These are phyloP conservation scores for Solanum neorickii DNA, from an alignment of 257 asterid genomes.

Conservation along the genomic window DNA sequence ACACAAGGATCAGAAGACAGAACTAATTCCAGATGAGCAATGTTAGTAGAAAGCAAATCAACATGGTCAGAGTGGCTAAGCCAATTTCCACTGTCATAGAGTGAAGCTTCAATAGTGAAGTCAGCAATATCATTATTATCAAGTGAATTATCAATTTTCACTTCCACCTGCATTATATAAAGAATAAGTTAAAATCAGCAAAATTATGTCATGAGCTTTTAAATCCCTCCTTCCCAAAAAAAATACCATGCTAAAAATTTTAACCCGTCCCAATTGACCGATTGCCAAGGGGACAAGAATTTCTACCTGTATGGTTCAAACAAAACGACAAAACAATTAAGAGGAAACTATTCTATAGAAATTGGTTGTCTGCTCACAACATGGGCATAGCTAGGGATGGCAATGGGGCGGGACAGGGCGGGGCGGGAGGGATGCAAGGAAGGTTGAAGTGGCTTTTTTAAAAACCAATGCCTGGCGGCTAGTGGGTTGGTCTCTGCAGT, in stretches of 20 bases:
- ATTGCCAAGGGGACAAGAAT: neutral
- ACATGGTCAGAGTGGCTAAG: conserved; percentile 20
- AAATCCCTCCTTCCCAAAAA: neutral
- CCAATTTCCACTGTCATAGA: conserved; percentile 57
- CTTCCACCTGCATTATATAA: conserved; percentile 64
- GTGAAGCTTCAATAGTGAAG: conserved; percentile 71
- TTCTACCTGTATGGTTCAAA: neutral
- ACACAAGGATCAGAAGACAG: conserved; percentile 40
- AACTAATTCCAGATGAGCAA: conserved; percentile 40
- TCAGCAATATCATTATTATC: conserved; percentile 32
- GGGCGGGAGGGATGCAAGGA: neutral
- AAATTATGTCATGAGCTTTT: neutral
- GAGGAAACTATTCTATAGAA: neutral
- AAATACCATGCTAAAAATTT: neutral
- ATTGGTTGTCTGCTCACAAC: neutral
- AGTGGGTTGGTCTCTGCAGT: neutral
- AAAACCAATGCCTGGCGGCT: neutral
- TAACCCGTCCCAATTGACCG: neutral
- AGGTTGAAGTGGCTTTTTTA: neutral
- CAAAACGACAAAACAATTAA: neutral
- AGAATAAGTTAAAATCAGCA: neutral
- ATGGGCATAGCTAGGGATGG: neutral
- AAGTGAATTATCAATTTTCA: conserved; percentile 49
- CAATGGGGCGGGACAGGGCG: neutral
- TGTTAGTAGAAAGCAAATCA: conserved; percentile 42